phyloP scores from a whole-genome alignment of 2,329 filamentous ascomycete species.

The Fusarium sp. region DNA sequence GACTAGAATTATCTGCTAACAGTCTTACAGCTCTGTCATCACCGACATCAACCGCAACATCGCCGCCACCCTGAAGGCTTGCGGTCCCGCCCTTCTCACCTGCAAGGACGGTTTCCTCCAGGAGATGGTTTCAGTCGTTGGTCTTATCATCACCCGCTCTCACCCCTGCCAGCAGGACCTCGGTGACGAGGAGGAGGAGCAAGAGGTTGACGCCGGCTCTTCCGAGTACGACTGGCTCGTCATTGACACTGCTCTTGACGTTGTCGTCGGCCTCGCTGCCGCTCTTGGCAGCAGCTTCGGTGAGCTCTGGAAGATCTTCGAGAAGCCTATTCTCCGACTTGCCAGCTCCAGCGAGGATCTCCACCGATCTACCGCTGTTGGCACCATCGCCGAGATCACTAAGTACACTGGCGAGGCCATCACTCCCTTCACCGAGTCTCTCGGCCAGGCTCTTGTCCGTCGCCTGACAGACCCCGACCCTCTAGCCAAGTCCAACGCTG shows the following conservation, averaged over 20 bases:
- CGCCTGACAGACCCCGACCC: conserved; percentile 89
- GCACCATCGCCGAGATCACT: conserved; percentile 91
- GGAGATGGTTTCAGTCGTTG: conserved; percentile 80
- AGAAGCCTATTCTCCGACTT: conserved; percentile 90
- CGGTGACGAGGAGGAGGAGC: conserved; percentile 81
- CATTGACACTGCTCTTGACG: conserved; percentile 93
- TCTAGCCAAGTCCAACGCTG: conserved; percentile 94
- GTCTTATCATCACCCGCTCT: conserved; percentile 85
- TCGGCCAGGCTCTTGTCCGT: conserved; percentile 86
- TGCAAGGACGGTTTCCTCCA: conserved; percentile 76
- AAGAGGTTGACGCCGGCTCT: conserved; percentile 78
- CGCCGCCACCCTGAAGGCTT: conserved; percentile 88
- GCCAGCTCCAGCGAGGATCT: conserved; percentile 86
- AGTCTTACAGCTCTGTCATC: conserved; percentile 76
- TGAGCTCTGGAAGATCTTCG: conserved; percentile 95
- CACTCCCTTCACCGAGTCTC: conserved; percentile 80
- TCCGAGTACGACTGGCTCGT: conserved; percentile 99
- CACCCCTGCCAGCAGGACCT: conserved; percentile 95
- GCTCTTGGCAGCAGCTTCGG: conserved; percentile 85
- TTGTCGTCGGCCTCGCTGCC: conserved; percentile 84
- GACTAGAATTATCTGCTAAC: conserved; percentile 56
- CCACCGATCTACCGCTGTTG: conserved; percentile 90
- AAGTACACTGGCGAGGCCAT: conserved; percentile 85
- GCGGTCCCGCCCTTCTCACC: conserved; percentile 85
- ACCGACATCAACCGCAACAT: conserved; percentile 97